phyloP scores from a whole-genome alignment of 2,329 filamentous ascomycete species.

The Pseudocercospora cruenta region DNA sequence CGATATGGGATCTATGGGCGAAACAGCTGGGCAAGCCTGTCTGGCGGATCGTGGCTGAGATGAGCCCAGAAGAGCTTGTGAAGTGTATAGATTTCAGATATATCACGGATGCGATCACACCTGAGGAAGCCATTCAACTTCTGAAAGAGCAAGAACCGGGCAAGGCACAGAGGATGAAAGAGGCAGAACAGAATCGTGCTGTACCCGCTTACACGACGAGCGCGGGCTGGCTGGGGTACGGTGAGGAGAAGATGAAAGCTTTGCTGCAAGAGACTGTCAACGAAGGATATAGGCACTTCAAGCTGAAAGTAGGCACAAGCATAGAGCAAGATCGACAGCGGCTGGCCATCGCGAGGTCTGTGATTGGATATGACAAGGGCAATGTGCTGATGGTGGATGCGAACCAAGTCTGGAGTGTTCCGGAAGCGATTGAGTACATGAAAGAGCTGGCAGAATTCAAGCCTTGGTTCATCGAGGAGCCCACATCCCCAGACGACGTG shows the following conservation, averaged over 20 bases:
- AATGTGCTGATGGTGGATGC: slow-evolving; percentile 92
- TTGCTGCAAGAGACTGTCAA: slow-evolving; percentile 74
- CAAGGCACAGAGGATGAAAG: slow-evolving; percentile 71
- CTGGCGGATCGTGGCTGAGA: slow-evolving; percentile 87
- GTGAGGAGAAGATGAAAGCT: slow-evolving; percentile 80
- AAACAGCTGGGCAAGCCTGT: slow-evolving; percentile 84
- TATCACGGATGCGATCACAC: slow-evolving; percentile 90
- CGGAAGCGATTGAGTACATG: slow-evolving; percentile 88
- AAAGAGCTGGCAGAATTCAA: slow-evolving; percentile 78
- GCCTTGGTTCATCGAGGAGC: slow-evolving; percentile 87
- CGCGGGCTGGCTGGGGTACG: slow-evolving; percentile 90
- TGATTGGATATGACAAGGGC: slow-evolving; percentile 80
- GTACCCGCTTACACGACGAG: slow-evolving; percentile 91
- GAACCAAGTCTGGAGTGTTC: slow-evolving; percentile 88
- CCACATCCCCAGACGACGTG: slow-evolving; percentile 86
- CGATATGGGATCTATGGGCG: slow-evolving; percentile 94
- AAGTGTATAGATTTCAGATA: slow-evolving; percentile 91
- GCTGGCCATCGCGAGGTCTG: slow-evolving; percentile 72
- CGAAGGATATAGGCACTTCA: slow-evolving; percentile 83
- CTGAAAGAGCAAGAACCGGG: slow-evolving; percentile 67
- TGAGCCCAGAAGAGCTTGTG: slow-evolving; percentile 86
- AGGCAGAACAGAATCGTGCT: slow-evolving; percentile 72
- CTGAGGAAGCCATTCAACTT: slow-evolving; percentile 76
- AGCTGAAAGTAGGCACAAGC: slow-evolving; percentile 81
- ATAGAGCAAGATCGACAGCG: slow-evolving; percentile 72